Percentiles rank a stretch among this genome's conserved stretches.
Evolutionary conservation across 2,329 filamentous ascomycete species (phyloP).

Genomic region (Xylaria sp.): DNA sequence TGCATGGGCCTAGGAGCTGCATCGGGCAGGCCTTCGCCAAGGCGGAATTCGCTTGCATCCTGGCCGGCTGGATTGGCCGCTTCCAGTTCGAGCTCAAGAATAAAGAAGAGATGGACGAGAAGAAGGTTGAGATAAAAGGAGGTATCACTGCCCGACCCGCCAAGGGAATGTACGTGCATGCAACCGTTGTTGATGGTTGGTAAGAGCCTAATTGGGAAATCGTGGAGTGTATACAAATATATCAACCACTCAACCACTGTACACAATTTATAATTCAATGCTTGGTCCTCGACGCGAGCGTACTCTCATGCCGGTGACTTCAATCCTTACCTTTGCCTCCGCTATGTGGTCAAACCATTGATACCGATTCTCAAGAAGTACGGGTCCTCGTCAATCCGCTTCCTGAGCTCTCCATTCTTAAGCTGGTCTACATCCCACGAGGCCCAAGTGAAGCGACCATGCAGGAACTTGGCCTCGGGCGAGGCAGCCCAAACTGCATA

Average conservation of each 20-base stretch:
- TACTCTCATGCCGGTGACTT: background rate
- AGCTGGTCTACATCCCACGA: slow-evolving; percentile 57
- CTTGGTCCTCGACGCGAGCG: background rate
- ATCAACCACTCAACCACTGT: slow-evolving; percentile 17
- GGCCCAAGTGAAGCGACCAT: slow-evolving; percentile 53
- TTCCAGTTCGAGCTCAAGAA: slow-evolving; percentile 73
- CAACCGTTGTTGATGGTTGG: slow-evolving; percentile 76
- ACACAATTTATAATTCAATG: slow-evolving; percentile 17
- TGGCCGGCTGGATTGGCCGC: slow-evolving; percentile 80
- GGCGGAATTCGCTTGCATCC: slow-evolving; percentile 84
- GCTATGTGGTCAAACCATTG: slow-evolving; percentile 25
- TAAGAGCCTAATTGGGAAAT: slow-evolving; percentile 48
- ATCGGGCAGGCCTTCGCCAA: slow-evolving; percentile 85
- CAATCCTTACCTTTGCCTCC: too few relatives aligned
- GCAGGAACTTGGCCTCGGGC: slow-evolving; percentile 53
- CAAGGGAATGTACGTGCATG: slow-evolving; percentile 75
- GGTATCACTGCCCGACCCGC: slow-evolving; percentile 78
- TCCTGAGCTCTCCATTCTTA: slow-evolving; percentile 42
- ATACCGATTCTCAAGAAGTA: slow-evolving; percentile 43
- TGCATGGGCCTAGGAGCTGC: slow-evolving; percentile 87
- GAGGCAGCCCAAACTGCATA: slow-evolving; percentile 55
- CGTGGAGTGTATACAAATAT: slow-evolving; percentile 18
- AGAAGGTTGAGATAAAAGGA: slow-evolving; percentile 73
- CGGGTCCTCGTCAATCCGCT: slow-evolving; percentile 44
- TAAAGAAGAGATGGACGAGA: slow-evolving; percentile 72